Conservation (phyloP, 164 flowering plant genomes). For the Magnolia officinalis region DNA sequence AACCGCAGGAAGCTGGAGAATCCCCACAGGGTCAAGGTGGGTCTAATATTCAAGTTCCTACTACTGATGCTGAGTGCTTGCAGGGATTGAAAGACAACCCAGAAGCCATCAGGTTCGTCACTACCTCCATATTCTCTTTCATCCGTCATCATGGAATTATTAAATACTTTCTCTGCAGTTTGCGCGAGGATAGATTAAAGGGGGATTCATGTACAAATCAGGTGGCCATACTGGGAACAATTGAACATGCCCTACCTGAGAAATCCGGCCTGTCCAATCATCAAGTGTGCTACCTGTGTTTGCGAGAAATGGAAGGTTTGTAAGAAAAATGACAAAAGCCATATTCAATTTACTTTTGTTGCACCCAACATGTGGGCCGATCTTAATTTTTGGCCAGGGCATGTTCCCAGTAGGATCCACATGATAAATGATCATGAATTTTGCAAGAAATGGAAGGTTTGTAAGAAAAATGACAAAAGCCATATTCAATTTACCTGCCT, state of each 20-base stretch:
- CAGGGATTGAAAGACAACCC: constrained; percentile 63
- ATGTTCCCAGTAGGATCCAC: background rate
- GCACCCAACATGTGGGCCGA: background rate
- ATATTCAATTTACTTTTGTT: too few species aligned
- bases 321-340: too few species aligned
- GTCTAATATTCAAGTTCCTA: constrained; percentile 16
- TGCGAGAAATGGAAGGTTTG: too few species aligned
- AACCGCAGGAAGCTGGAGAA: constrained; percentile 13
- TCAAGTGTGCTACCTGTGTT: background rate
- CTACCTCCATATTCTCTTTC: background rate
- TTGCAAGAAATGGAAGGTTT: too few species aligned
- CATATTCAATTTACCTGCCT: too few species aligned
- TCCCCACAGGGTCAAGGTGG: constrained; percentile 19
- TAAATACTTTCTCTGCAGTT: background rate
- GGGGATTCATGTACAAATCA: background rate
- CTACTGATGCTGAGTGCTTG: constrained; percentile 36
- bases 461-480: too few species aligned
- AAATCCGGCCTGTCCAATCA: background rate
- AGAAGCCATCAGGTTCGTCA: constrained; percentile 63
- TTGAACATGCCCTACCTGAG: background rate
- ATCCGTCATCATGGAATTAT: background rate
- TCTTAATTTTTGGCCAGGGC: background rate
- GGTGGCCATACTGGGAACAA: background rate
- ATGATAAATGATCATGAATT: background rate
- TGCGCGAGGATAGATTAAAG: background rate